Evolutionary conservation across 2,329 filamentous ascomycete genomes (phyloP), one percentile per base, ranked within the genome.

Genomic region (Pestalotiopsis sp.): DNA sequence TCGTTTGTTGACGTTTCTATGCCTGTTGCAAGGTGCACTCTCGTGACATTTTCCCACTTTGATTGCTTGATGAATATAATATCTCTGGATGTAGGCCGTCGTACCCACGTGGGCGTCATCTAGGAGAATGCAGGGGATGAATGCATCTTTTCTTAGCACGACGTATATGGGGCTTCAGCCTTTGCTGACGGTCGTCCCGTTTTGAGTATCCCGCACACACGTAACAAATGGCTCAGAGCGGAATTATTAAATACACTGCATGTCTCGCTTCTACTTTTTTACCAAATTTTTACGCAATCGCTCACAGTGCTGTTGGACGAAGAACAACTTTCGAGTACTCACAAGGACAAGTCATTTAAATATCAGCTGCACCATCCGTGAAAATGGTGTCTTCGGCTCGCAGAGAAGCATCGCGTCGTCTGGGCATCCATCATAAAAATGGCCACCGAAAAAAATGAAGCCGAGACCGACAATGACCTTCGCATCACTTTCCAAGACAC

Each of bases 401-500:
- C 17, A n/a, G 45, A 52, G 4, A 52, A 52, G 14, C 7, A 52
- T 52, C 2, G 1, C 20, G 17, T 52, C 45, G 17, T 4, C 45
- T n/a, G 17, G 1, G 7, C 5, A 52, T 3, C 17, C 13, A 11
- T n/a, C 45, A 1, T 3, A 20, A n/a, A n/a, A 23, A 52, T 52
- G 45, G 45, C 45, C 17, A n/a, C 1, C 45, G 2, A 17, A 52
- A n/a, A 17, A 52, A 59, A 59, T 59, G 20, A 14, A 11, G 23
- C 23, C 12, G 57, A 59, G 17, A 23, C 14, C 23, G 57, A 59
- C 12, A 59, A 59, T 4, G 57, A 59, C 13, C 57, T 59, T 36
- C 65, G 65, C 27, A 66, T 66, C 65, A 66, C 65, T 38, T 66
- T 66, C 49, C 65, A 58, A 27, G 57, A 59, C 17, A 52, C 12